These are phyloP conservation scores for Kalanchoe fedtschenkoi DNA, from an alignment of 164 flowering plant genomes.

Conservation along the genomic window DNA sequence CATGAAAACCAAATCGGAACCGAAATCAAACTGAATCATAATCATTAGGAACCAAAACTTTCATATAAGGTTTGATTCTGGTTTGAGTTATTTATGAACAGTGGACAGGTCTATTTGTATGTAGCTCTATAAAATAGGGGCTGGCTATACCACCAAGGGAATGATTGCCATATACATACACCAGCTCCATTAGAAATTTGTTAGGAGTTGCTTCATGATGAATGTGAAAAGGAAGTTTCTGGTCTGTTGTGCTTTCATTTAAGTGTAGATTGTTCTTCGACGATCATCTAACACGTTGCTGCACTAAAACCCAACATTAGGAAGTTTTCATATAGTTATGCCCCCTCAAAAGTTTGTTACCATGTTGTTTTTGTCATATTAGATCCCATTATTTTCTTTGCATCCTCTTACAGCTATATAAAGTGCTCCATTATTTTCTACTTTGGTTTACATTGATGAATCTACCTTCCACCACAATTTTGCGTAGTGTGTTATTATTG, in stretches of 20 bases:
- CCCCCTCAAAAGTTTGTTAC: neutral
- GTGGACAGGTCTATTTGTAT: no score
- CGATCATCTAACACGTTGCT: neutral
- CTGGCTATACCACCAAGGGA: neutral
- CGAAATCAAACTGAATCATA: no score
- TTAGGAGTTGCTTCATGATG: neutral
- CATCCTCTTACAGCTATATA: neutral
- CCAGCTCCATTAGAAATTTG: neutral
- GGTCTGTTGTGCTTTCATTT: neutral
- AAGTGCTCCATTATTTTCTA: no score
- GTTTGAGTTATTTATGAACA: no score
- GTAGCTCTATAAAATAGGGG: no score
- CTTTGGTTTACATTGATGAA: no score
- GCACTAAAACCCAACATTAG: neutral
- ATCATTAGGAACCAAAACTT: no score
- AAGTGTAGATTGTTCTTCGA: neutral
- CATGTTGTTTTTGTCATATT: neutral
- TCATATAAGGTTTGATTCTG: no score
- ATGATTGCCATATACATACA: neutral
- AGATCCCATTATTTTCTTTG: neutral
- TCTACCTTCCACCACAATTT: no score
- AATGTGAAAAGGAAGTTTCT: neutral
- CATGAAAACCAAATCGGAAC: no score
- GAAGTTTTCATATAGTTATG: neutral
- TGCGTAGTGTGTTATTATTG: no score